phyloP scores from a whole-genome alignment of 306 rosid genomes.

The Corylus americana region DNA sequence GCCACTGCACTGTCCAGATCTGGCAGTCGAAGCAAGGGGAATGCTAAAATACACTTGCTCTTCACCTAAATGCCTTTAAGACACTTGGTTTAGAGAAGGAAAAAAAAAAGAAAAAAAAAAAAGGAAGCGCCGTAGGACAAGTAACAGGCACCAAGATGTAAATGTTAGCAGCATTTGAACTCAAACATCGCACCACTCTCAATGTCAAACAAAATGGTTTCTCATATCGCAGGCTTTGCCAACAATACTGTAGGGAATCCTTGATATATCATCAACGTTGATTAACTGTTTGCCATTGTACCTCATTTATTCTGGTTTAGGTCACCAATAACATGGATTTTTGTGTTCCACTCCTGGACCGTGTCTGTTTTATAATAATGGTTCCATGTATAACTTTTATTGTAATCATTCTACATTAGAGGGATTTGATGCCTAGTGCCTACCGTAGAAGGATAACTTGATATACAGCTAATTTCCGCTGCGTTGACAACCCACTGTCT shows the following conservation, averaged over 20 bases:
- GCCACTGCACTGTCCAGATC: background rate
- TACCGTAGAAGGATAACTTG: slow-evolving; percentile 85
- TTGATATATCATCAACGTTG: background rate
- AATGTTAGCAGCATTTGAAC: background rate
- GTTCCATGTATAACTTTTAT: background rate
- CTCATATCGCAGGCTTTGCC: background rate
- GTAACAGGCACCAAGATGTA: background rate
- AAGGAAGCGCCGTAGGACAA: background rate
- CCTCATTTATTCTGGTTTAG: background rate
- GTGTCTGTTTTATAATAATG: background rate
- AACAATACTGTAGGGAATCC: background rate
- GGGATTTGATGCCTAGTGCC: slow-evolving; percentile 24
- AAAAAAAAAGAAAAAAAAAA: background rate
- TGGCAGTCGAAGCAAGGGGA: background rate
- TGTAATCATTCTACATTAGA: slow-evolving; percentile 4
- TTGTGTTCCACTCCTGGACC: background rate
- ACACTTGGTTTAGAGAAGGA: background rate
- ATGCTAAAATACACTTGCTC: background rate
- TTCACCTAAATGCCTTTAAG: background rate
- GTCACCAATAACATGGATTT: background rate
- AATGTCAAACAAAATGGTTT: background rate
- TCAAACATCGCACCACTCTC: background rate
- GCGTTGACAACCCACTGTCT: slow-evolving; percentile 87
- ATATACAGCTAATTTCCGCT: slow-evolving; percentile 82
- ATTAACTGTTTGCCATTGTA: background rate